phyloP scores from a whole-genome alignment of 352 stramenopile species.

The Pythium diclinum region DNA sequence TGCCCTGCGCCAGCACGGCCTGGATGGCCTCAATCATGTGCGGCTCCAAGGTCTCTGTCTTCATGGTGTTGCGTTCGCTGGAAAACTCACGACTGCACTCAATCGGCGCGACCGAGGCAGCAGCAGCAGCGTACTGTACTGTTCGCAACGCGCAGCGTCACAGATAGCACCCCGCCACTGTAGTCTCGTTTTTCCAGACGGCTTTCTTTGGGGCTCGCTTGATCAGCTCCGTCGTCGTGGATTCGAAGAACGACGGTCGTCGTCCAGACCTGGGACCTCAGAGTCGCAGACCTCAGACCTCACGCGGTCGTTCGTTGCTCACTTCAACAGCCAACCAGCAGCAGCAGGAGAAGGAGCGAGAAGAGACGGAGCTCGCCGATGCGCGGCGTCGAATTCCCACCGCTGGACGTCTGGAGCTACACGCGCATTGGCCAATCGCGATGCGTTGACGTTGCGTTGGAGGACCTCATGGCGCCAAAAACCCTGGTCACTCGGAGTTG shows the following conservation, averaged over 20 bases:
- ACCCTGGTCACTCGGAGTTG: background rate
- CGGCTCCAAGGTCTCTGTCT: conserved; percentile 30
- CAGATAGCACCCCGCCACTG: background rate
- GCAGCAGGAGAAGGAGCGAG: conserved; percentile 4
- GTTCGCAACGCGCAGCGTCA: background rate
- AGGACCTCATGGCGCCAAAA: conserved; percentile 7
- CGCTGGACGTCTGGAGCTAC: conserved; percentile 2
- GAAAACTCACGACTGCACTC: conserved; percentile 18
- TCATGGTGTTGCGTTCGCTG: conserved; percentile 17
- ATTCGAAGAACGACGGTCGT: conserved; percentile 14
- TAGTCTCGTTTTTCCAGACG: background rate
- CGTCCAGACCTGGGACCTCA: background rate
- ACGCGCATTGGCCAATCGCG: conserved; percentile 23
- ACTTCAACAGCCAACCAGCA: conserved; percentile 30
- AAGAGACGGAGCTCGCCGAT: conserved; percentile 18
- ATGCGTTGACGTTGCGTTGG: conserved; percentile 6
- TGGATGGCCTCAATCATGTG: conserved; percentile 63
- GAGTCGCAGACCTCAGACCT: no score
- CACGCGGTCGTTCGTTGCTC: conserved; percentile 1
- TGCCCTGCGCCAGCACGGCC: conserved; percentile 47
- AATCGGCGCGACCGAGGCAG: background rate
- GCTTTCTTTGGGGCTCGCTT: background rate
- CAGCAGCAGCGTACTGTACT: background rate
- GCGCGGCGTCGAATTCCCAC: conserved; percentile 20
- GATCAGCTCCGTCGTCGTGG: conserved; percentile 2